A percentile compares a stretch with the other conserved stretches of the same genome.
phyloP scores from a whole-genome alignment of 441 rosid species.

The Euphorbia corollata region DNA sequence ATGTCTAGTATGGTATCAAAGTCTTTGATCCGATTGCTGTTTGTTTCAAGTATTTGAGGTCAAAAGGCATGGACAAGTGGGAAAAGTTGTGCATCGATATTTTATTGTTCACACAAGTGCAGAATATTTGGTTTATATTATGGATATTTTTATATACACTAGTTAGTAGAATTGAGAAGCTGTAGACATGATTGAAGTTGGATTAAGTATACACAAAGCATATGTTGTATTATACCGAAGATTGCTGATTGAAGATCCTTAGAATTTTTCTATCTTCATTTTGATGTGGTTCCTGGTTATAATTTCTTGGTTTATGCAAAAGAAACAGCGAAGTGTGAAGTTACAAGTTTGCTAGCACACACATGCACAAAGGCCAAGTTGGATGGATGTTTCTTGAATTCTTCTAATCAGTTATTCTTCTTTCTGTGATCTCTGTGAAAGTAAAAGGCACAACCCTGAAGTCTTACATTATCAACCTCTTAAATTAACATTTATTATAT shows the following conservation, averaged over 20 bases:
- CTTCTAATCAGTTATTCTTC: background rate
- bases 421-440: constrained; percentile 11
- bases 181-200: no score
- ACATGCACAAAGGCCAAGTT: background rate
- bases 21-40: constrained; percentile 12
- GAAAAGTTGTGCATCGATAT: background rate
- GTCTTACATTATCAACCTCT: background rate
- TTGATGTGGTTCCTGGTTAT: background rate
- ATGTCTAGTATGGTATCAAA: no score
- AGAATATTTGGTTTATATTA: background rate
- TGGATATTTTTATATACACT: background rate
- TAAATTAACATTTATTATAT: background rate
- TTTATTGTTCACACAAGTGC: background rate
- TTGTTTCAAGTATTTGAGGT: constrained; percentile 13
- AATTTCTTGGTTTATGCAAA: background rate
- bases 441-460: background rate
- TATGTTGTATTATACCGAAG: no score
- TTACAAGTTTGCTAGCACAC: no score
- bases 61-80: background rate
- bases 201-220: no score
- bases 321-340: background rate
- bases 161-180: no score
- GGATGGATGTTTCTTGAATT: background rate
- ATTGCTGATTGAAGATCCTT: no score
- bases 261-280: no score